Percentiles rank a stretch among this genome's conserved stretches.
These are phyloP conservation scores for Paecilomyces sp. DNA, from an alignment of 2,329 filamentous ascomycete species.

Conservation along the genomic window DNA sequence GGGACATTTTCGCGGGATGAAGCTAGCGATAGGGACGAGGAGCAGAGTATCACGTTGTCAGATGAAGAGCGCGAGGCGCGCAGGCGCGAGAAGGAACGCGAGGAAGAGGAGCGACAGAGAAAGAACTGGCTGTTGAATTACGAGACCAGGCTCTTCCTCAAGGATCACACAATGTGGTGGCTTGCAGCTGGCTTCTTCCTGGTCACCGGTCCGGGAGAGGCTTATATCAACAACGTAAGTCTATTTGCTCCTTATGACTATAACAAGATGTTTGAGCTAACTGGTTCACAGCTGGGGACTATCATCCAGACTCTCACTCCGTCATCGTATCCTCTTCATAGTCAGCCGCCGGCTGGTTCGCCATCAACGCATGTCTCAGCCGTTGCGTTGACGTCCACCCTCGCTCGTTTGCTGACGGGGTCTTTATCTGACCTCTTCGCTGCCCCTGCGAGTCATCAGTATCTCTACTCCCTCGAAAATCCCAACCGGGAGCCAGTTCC, in stretches of 20 bases:
- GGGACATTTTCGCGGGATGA: slow-evolving; percentile 35
- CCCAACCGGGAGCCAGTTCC: slow-evolving; percentile 22
- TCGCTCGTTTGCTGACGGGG: slow-evolving; percentile 84
- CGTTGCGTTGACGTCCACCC: slow-evolving; percentile 80
- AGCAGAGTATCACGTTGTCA: slow-evolving; percentile 20
- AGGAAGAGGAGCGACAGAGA: slow-evolving; percentile 57
- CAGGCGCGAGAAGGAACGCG: slow-evolving; percentile 36
- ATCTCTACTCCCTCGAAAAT: slow-evolving; percentile 41
- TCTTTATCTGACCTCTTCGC: slow-evolving; percentile 84
- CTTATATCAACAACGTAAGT: slow-evolving; percentile 82
- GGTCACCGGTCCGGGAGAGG: slow-evolving; percentile 89
- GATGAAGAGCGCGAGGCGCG: slow-evolving; percentile 36
- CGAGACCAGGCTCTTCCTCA: slow-evolving; percentile 77
- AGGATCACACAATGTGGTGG: slow-evolving; percentile 92
- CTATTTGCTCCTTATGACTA: not conserved
- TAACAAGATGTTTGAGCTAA: not conserved
- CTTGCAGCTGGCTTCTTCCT: slow-evolving; percentile 87
- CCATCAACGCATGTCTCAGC: slow-evolving; percentile 81
- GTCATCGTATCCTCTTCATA: slow-evolving; percentile 46
- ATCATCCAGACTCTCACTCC: slow-evolving; percentile 80
- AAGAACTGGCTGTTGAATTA: slow-evolving; percentile 89
- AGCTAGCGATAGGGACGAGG: slow-evolving; percentile 31
- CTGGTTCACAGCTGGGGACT: slow-evolving; percentile 58
- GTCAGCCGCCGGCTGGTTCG: slow-evolving; percentile 52
- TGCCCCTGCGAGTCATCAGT: slow-evolving; percentile 55